Evolutionary conservation across 352 stramenopile species (phyloP), one percentile per base, ranked within the genome.

Genomic region (Salisapilia sapeloensis): DNA sequence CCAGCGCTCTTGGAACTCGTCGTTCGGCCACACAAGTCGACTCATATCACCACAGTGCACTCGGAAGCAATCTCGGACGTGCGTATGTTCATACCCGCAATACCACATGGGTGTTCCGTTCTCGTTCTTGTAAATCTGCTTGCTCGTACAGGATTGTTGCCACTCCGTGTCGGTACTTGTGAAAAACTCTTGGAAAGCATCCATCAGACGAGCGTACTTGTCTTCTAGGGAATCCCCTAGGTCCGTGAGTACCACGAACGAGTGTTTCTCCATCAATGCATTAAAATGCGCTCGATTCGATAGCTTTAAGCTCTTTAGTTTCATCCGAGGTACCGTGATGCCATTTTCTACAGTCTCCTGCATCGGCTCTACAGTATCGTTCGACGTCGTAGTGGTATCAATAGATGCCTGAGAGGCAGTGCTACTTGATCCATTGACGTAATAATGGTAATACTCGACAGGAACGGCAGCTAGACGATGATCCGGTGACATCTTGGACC

Each of bases 51-150:
- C 60, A 18, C 55, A 63, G 24, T 64, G 57, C 36, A 71, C 57
- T 26, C 57, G 57, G 35, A 71, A 76, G 40, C 57, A 71, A 40
- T 76, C 60, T 15, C 60, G 57, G 29, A 76, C 58, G 36, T 44
- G 61, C 12, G 58, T 70, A 29, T 60, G 50, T 27, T 76, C 60
- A 23, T 71, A 76, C 23, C 60, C 60, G 43, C 47, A 58, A 42
- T 76, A 76, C 60, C 60, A 76, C 42, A 76, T 71, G 15, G 60
- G 60, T 29, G 61, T 76, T 8, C 52, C 48, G 19, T 64, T 46
- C 33, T 76, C 60, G 19, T 76, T 76, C 24, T 49, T 52, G 36
- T 76, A 76, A 6, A 72, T 43, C 13, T 71, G 46, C 36, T 64
- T 70, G 39, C 56, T 67, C 3, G 51, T 76, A 36, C 52, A 71